Evolutionary conservation across 31 red algal genomes (phyloP), one percentile per base, ranked within the genome.

Genomic region (Endocladia muricata): DNA sequence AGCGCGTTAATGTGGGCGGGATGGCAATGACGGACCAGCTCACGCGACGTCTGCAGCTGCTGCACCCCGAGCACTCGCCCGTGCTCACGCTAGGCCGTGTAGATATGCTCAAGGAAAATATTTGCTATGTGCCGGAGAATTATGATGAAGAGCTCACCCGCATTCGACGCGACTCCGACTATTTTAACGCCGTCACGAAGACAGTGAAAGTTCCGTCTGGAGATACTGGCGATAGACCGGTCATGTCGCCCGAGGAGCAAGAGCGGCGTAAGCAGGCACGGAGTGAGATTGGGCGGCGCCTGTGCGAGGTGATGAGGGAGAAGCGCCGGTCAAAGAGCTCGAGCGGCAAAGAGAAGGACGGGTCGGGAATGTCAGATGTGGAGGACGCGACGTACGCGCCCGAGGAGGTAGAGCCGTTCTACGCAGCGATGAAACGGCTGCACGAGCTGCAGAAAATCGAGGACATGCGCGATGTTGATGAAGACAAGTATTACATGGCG

Each of bases 1-100:
- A 88, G 66, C 78, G 92, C 19, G 72, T 95, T 6, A 83, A 89
- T 60, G 74, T 95, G 34, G 92, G 92, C 34, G 85, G 91, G 19
- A 42, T 66, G 29, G 39, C 66, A 30, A 82, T 89, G 74, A 82
- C 85, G 39, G 65, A 84, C 39, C 79, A 81, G 39, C 57, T 94
- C 37, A 60, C 42, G 15, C 69, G 59, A 70, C 68, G 91, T 38
- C 26, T 94, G 67, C 84, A 84, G 70, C 66, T 94, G 68, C 63
- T 88, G 25, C 74, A 94, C 72, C 68, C 69, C 32, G 85, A 89
- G 34, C 76, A 89, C 66, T 71, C 81, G 26, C 28, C 69, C 37
- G 62, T 83, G 13, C 38, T 94, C 8, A 41, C 76, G 17, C 30
- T 59, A 15, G 23, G 63, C 22, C 77, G 82, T 33, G 60, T 79